Base-by-base conservation (phyloP, 2,329 filamentous ascomycete species). In the Hymenoscyphus fraxineus region DNA sequence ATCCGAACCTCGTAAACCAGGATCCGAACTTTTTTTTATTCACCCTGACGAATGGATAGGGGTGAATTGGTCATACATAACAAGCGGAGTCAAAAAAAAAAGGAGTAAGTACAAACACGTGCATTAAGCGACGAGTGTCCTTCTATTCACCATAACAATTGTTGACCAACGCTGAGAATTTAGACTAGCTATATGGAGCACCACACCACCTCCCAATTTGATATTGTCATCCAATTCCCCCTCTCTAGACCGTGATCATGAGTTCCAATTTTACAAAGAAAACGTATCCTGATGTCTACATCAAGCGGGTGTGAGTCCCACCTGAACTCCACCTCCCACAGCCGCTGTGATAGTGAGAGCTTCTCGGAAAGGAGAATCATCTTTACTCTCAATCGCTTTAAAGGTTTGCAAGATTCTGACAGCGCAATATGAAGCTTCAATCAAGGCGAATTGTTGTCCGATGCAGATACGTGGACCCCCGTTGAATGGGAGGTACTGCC, bases 401-500 rank as follows among this genome's bases (percentile, higher is more conserved):
- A 77, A 77, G 10, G 63, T 61, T 57, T 77, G 76, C 13, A 78
- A 51, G 6, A 78, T 60, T 35, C 76, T 68, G 0, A 76, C 71
- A 12, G 71, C 70, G 3, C 73, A 70, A 55, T 74, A 78, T 1
- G 68, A 71, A 13, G 73, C 74, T 64, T 78, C 76, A 2, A 71
- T 75, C 12, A 77, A 66, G 0, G 75, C 75, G 54, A 73, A 73
- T 63, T 76, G 74, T 61, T 75, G 77, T n/a, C 79, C 80, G 31
- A 81, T 75, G 68, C 68, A 81, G 38, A 80, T 78, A 40, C 80
- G 67, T 6, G 80, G 80, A 1, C 79, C 79, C 3, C 79, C 80
- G 65, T 78, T 81, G 68, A 83, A 83, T 3, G 80, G 80, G 2
- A 82, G 68, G 66, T 79, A 83, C 12, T 75, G 76, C 80, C 80